Evolutionary conservation across 306 rosid species (phyloP).

Genomic region (Clitoria ternatea): DNA sequence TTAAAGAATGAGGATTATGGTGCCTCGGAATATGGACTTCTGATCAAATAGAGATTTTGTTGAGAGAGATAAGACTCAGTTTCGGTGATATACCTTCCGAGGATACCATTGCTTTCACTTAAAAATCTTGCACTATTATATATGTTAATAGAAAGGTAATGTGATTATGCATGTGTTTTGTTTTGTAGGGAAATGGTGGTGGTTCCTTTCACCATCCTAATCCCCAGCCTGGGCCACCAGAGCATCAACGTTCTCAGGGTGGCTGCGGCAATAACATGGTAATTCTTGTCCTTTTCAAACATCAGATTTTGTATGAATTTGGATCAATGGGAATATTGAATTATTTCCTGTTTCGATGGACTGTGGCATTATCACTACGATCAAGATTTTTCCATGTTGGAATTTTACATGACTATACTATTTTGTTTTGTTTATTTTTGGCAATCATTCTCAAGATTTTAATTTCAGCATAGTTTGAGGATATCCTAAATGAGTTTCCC

Average conservation of each 20-base stretch:
- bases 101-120: too few species aligned
- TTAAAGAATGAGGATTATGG: constrained; percentile 1
- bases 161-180: constrained; percentile 15
- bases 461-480: neutral
- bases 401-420: neutral
- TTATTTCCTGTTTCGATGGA: neutral
- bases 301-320: constrained; percentile 10
- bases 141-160: neutral
- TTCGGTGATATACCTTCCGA: too few species aligned
- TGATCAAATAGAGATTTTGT: neutral
- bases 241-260: constrained; percentile 32
- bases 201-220: constrained; percentile 36
- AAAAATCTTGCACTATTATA: too few species aligned
- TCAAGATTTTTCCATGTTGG: neutral
- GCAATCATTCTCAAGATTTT: neutral
- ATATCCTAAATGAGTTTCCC: neutral
- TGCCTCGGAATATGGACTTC: neutral
- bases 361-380: neutral
- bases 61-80: too few species aligned
- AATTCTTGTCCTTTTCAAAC: constrained; percentile 23
- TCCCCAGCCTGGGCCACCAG: constrained; percentile 44
- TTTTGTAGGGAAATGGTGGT: constrained; percentile 56
- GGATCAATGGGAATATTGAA: neutral
- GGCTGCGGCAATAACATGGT: constrained; percentile 67
- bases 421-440: too few species aligned